Evolutionary conservation across 306 rosid genomes (phyloP).

Genomic region (Prunus mongolica): DNA sequence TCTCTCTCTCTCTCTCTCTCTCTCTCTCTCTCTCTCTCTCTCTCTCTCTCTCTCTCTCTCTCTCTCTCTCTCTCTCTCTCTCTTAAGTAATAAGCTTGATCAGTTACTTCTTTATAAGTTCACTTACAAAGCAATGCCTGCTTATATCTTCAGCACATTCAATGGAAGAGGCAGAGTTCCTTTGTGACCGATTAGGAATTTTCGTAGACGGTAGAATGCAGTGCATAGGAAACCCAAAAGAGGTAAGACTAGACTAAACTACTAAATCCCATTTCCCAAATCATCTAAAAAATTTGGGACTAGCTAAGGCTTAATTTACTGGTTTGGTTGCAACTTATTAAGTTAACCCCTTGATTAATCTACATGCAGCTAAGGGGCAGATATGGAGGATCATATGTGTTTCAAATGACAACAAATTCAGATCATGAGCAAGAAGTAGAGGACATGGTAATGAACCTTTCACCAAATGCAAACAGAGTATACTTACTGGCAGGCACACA

Average conservation of each 20-base stretch:
- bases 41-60: conserved; percentile 15
- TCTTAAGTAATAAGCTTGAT: neutral
- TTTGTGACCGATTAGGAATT: conserved; percentile 87
- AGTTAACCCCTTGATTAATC: too few relatives aligned
- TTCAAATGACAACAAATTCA: conserved; percentile 80
- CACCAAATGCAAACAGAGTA: conserved; percentile 63
- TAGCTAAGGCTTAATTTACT: too few relatives aligned
- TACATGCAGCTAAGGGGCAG: conserved; percentile 63
- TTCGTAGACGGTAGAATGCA: conserved; percentile 91
- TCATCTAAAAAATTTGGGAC: neutral
- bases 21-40: too few relatives aligned
- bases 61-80: too few relatives aligned
- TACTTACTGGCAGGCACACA: conserved; percentile 89
- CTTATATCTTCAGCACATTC: conserved; percentile 77
- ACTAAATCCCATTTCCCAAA: too few relatives aligned
- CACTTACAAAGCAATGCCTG: conserved; percentile 12
- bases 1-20: neutral
- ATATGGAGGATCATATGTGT: conserved; percentile 85
- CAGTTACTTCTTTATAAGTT: neutral
- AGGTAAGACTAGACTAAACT: conserved; percentile 36
- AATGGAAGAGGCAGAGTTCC: conserved; percentile 96
- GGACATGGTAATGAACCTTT: conserved; percentile 51
- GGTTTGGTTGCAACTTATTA: too few relatives aligned
- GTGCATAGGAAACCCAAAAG: conserved; percentile 93
- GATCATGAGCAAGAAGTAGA: conserved; percentile 67